phyloP scores from a whole-genome alignment of 2,329 filamentous ascomycete genomes.

The Chaetomiaceae sp. region DNA sequence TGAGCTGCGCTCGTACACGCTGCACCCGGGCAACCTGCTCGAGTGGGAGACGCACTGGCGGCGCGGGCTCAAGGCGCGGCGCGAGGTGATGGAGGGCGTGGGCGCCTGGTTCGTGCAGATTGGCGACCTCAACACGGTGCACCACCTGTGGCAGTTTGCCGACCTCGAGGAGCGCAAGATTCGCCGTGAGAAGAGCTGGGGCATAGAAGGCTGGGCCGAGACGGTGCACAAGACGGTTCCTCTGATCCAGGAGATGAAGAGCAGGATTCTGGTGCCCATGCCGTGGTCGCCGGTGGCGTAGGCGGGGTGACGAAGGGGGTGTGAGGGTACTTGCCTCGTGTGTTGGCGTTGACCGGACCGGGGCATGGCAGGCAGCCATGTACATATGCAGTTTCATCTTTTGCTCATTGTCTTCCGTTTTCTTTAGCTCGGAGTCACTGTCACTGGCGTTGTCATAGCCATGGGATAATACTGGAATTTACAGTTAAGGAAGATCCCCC shows the following conservation, averaged over 20 bases:
- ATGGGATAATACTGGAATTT: conserved; percentile 1
- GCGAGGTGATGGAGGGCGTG: conserved; percentile 97
- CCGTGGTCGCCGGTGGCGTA: conserved; percentile 90
- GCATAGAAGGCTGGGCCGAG: conserved; percentile 89
- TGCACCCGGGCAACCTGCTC: conserved; percentile 90
- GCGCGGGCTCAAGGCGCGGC: conserved; percentile 79
- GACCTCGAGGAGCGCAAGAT: conserved; percentile 90
- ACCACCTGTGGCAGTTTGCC: conserved; percentile 98
- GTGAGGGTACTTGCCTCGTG: not conserved
- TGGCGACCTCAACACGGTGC: conserved; percentile 93
- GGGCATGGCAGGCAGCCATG: not conserved
- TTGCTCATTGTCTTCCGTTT: not conserved
- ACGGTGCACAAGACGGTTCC: conserved; percentile 98
- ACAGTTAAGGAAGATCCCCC: not conserved
- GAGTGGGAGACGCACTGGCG: conserved; percentile 99
- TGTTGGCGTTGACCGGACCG: not conserved
- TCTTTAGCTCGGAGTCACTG: not conserved
- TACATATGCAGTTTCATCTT: not conserved
- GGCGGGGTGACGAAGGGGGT: not conserved
- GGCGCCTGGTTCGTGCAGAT: conserved; percentile 99
- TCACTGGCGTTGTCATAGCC: conserved; percentile 6
- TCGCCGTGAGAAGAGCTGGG: conserved; percentile 91
- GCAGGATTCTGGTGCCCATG: conserved; percentile 87
- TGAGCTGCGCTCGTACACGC: conserved; percentile 91
- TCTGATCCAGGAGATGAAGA: conserved; percentile 95